phyloP scores from a whole-genome alignment of 306 rosid genomes.

The Arachis hypogaea region DNA sequence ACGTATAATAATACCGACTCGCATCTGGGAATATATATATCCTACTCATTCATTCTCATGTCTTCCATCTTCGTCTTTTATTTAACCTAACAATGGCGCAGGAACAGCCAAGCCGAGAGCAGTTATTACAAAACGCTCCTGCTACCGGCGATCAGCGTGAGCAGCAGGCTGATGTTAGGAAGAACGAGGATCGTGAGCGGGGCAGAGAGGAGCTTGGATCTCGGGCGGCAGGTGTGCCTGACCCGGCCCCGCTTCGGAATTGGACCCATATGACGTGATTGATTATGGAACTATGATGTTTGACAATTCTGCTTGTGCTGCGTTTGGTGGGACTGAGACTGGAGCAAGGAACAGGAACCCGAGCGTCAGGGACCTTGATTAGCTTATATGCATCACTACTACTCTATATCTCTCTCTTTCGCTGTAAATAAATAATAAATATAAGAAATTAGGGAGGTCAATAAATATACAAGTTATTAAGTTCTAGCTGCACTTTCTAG shows the following conservation, averaged over 20 bases:
- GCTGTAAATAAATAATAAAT: too few relatives aligned
- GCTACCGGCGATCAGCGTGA: not conserved
- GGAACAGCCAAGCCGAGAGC: conserved; percentile 17
- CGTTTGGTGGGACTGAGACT: not conserved
- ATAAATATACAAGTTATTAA: too few relatives aligned
- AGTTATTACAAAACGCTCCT: not conserved
- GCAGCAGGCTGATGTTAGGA: not conserved
- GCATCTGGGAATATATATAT: too few relatives aligned
- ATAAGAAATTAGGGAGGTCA: too few relatives aligned
- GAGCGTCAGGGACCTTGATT: too few relatives aligned
- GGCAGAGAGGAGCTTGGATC: conserved; percentile 4
- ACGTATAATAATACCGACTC: too few relatives aligned
- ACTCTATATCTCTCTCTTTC: too few relatives aligned
- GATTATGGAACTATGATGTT: not conserved
- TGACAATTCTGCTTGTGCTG: conserved; percentile 2
- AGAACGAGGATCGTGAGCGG: not conserved
- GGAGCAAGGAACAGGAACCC: conserved; percentile 10
- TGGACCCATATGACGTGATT: not conserved
- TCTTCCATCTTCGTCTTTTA: not conserved
- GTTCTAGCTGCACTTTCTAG: too few relatives aligned
- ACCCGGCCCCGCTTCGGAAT: not conserved
- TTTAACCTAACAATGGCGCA: conserved; percentile 20
- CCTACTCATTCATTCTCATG: too few relatives aligned
- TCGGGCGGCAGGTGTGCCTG: not conserved
- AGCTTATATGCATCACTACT: too few relatives aligned